Evolutionary conservation across 208 protist genomes (phyloP), one percentile per base, ranked within the genome.

Genomic region (Trypanosomatidae sp.): DNA sequence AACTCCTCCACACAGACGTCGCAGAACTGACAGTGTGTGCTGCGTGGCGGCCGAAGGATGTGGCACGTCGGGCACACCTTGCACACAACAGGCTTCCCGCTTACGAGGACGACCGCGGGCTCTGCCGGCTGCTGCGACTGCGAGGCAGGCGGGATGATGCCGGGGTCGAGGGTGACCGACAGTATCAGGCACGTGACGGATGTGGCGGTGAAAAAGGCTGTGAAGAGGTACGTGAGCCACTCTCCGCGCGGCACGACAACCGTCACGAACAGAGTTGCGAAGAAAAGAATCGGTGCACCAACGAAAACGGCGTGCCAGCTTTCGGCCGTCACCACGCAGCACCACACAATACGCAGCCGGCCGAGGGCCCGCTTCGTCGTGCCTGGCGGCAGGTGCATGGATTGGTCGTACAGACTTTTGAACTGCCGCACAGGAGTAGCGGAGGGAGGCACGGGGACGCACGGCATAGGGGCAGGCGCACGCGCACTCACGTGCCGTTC

Each of bases 1-100:
- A 87, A 97, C 73, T 92, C 88, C 58, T 93, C 83, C 25, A 97
- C 90, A 78, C 93, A 97, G 28, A 89, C 84, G 64, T 94, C 91
- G 79, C 91, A 95, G 53, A 85, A 83, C 17, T 73, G 73, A 74
- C 93, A 97, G 77, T 97, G 93, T 25, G 84, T 83, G 65, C 87
- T 89, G 50, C 91, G 87, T 49, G 91, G 91, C 0, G 93, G 93
- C 1, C 93, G 87, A 9, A 87, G 12, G 33, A 97, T 88, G 68
- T 92, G 74, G 73, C 93, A 97, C 56, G 88, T 95, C n/a, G 72
- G 74, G 85, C 92, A 97, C 60, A 92, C 74, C 59, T 89, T 88
- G 72, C 83, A 89, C 65, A 78, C 71, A 15, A 95, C 74, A 64
- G 77, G 47, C 50, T 68, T 74, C 2, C 81, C 83, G 55, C 83